A percentile compares a stretch with the other conserved stretches of the same genome.
Evolutionary conservation across 306 rosid genomes (phyloP).

Genomic region (Luffa acutangula): DNA sequence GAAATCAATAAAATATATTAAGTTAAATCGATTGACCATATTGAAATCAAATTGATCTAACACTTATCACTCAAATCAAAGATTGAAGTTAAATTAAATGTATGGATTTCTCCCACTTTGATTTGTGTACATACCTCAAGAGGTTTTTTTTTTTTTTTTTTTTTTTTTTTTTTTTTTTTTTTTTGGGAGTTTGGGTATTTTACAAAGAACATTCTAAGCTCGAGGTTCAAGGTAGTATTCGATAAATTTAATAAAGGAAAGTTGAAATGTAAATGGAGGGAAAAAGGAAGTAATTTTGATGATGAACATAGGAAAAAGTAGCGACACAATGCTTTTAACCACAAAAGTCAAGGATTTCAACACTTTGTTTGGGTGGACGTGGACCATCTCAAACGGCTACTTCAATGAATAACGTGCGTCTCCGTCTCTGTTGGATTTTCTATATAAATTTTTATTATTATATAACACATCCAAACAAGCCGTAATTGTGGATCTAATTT

Average conservation of each 20-base stretch:
- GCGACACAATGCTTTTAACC: not conserved
- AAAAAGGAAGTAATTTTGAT: not conserved
- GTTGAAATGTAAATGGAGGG: slow-evolving; percentile 3
- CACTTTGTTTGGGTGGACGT: not conserved
- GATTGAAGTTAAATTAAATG: too few species aligned
- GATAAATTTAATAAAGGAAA: not conserved
- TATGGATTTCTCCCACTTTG: too few species aligned
- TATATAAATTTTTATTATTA: not conserved
- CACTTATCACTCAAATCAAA: too few species aligned
- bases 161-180: too few species aligned
- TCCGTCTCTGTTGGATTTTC: not conserved
- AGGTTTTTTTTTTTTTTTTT: too few species aligned
- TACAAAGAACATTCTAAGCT: not conserved
- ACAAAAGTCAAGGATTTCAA: not conserved
- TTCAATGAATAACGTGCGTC: not conserved
- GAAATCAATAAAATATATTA: too few species aligned
- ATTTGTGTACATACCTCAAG: too few species aligned
- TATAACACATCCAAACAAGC: not conserved
- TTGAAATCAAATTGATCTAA: too few species aligned
- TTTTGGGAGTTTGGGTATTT: not conserved
- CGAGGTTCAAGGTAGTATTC: not conserved
- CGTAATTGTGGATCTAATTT: not conserved
- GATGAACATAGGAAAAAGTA: not conserved
- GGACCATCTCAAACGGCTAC: not conserved
- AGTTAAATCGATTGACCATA: too few species aligned